Evolutionary conservation across 139 green algal species (phyloP), one percentile per base, ranked within the genome.

Genomic region (Chlamydomonas sphaeroides): DNA sequence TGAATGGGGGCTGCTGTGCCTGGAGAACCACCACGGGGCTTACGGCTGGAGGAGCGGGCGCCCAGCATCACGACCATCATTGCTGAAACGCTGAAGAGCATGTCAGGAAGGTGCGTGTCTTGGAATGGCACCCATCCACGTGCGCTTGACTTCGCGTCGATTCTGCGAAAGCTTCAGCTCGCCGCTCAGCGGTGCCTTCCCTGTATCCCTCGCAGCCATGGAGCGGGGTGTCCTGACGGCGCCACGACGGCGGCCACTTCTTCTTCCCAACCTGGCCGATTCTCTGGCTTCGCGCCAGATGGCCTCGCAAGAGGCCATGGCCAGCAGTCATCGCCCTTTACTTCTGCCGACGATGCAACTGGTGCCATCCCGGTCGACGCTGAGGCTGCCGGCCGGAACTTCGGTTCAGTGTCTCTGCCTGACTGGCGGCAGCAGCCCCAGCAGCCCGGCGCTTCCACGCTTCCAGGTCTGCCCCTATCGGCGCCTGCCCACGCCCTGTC

Each of bases 31-130:
- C 4, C 8, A 5, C n/a, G 59, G 30, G n/a, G 2, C 38, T 6
- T 66, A 3, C 59, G 59, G 30, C 62, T 82, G 5, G 75, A 82
- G 42, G 75, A 82, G 42, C 42, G 75, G 30, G 75, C 75, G 14
- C 75, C 62, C n/a, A 73, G 62, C 3, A 72, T 82, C 25, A 82
- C 75, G 0, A 82, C 75, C 1, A 26, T 82, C 0, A 72, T 82
- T 39, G 42, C 70, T 1, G 74, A 80, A 32, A 42, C 42, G 5
- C 11, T 62, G 10, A 82, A 82, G n/a, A 32, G 20, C 25, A 42
- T 56, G 6, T 45, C 74, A 28, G 8, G 30, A 6, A 61, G 74
- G 74, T 80, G 7, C 1, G 68, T 75, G 39, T 6, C 3, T 77
- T 51, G 14, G 33, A 67, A 78, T 51, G 51, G 51, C 33, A 32